These are phyloP conservation scores for Dipteronia dyeriana DNA, from an alignment of 345 rosid species.

Conservation along the genomic window DNA sequence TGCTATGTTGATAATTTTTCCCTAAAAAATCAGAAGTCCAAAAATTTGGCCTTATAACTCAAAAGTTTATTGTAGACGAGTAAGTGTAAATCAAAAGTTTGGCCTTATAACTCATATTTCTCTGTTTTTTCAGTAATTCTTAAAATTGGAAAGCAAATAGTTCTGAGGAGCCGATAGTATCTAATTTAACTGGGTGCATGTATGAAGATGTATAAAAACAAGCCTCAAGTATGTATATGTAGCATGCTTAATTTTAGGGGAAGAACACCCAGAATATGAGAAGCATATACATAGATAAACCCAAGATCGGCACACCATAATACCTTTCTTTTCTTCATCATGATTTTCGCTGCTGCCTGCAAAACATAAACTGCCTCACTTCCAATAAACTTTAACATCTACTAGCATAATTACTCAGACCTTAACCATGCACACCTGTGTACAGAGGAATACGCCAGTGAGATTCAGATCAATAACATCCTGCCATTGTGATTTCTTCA, in stretches of 20 bases:
- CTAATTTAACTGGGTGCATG: too few relatives aligned
- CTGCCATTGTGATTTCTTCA: constrained; percentile 94
- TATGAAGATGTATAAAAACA: too few relatives aligned
- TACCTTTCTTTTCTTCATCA: constrained; percentile 95
- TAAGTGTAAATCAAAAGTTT: neutral
- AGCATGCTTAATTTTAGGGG: neutral
- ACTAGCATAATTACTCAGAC: constrained; percentile 14
- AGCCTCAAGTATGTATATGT: neutral
- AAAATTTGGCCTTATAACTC: neutral
- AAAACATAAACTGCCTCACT: constrained; percentile 37
- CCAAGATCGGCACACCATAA: neutral
- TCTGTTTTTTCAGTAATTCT: neutral
- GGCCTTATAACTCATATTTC: neutral
- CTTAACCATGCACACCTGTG: constrained; percentile 60
- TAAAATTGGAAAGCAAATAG: neutral
- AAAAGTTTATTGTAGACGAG: neutral
- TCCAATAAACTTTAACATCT: constrained; percentile 20
- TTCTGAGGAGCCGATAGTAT: too few relatives aligned
- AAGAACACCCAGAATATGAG: neutral
- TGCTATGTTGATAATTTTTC: constrained; percentile 82
- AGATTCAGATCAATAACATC: constrained; percentile 93
- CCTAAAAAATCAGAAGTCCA: constrained; percentile 45
- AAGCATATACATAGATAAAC: neutral
- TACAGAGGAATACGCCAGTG: constrained; percentile 91
- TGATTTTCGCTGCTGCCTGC: constrained; percentile 94